Evolutionary conservation across 192 early-diverging fungal species (phyloP).

Genomic region (Gonapodya sp.): DNA sequence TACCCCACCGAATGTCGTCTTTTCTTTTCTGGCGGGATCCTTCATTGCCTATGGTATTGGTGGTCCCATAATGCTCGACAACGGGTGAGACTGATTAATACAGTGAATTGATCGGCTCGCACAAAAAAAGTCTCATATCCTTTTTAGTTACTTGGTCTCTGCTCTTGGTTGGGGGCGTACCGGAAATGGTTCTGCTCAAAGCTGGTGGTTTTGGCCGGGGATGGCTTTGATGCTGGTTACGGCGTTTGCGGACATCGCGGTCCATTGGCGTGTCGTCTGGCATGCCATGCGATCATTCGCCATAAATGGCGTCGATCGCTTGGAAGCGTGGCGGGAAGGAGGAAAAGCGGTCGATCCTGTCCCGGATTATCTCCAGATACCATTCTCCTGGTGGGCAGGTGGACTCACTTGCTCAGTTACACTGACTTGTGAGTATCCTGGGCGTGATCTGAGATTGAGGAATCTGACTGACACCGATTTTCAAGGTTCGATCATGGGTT

Average conservation of each 20-base stretch:
- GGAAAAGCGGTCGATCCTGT: slow-evolving; percentile 9
- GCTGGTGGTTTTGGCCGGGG: slow-evolving; percentile 64
- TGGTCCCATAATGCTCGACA: slow-evolving; percentile 40
- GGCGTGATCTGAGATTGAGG: slow-evolving; percentile 50
- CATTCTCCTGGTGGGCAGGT: slow-evolving; percentile 16
- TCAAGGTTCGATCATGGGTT: slow-evolving; percentile 35
- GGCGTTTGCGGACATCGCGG: slow-evolving; percentile 49
- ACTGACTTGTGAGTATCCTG: slow-evolving; percentile 51
- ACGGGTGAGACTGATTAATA: slow-evolving; percentile 24
- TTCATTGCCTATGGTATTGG: slow-evolving; percentile 46
- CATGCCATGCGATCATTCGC: slow-evolving; percentile 31
- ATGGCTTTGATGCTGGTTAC: slow-evolving; percentile 53
- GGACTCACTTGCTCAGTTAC: slow-evolving; percentile 34
- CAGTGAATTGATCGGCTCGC: slow-evolving; percentile 20
- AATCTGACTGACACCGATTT: slow-evolving; percentile 45
- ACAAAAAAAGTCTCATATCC: slow-evolving; percentile 17
- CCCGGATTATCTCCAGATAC: slow-evolving; percentile 6
- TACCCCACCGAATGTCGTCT: slow-evolving; percentile 39
- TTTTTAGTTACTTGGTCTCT: neutral
- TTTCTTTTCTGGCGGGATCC: slow-evolving; percentile 40
- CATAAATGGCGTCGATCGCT: no score
- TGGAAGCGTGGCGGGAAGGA: slow-evolving; percentile 15
- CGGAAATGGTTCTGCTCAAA: slow-evolving; percentile 35
- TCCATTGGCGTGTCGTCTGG: slow-evolving; percentile 31
- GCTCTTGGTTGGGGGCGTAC: neutral